These are phyloP conservation scores for Arthrobotrys sphaeroides DNA, from an alignment of 2,329 filamentous ascomycete genomes.

Conservation along the genomic window DNA sequence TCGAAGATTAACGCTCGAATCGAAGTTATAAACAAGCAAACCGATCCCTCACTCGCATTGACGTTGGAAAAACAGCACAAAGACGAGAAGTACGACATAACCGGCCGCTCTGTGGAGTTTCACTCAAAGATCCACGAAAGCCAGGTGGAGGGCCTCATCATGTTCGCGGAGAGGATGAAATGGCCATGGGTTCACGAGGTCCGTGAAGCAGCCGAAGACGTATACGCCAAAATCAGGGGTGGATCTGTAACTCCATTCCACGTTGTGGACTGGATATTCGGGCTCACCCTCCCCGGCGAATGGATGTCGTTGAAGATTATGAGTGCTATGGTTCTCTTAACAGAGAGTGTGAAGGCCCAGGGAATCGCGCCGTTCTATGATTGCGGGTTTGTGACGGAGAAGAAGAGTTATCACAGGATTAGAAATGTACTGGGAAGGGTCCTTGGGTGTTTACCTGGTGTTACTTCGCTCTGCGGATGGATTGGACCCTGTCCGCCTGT, in stretches of 20 bases:
- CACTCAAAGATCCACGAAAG: constrained; percentile 38
- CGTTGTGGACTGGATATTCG: constrained; percentile 38
- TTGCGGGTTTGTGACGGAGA: constrained; percentile 9
- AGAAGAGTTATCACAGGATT: constrained; percentile 34
- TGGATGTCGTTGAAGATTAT: constrained; percentile 47
- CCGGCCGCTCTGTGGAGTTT: constrained; percentile 14
- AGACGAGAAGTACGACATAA: constrained; percentile 31
- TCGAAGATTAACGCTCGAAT: constrained; percentile 5
- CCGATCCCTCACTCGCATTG: not conserved
- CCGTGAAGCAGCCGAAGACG: constrained; percentile 39
- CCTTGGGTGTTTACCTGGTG: constrained; percentile 21
- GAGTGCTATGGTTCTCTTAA: constrained; percentile 30
- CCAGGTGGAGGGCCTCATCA: constrained; percentile 40
- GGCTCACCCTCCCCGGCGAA: constrained; percentile 33
- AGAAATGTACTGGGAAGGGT: constrained; percentile 36
- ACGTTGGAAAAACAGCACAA: constrained; percentile 30
- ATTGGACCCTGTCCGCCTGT: constrained; percentile 39
- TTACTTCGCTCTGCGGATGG: constrained; percentile 35
- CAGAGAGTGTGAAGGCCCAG: constrained; percentile 25
- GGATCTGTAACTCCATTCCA: constrained; percentile 27
- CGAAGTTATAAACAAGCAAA: not conserved
- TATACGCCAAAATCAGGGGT: constrained; percentile 37
- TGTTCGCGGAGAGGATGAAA: constrained; percentile 37
- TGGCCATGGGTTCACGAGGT: constrained; percentile 47
- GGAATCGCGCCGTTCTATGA: constrained; percentile 28